phyloP scores from a whole-genome alignment of 106 monocot genomes.

The Dactylorhiza incarnata region DNA sequence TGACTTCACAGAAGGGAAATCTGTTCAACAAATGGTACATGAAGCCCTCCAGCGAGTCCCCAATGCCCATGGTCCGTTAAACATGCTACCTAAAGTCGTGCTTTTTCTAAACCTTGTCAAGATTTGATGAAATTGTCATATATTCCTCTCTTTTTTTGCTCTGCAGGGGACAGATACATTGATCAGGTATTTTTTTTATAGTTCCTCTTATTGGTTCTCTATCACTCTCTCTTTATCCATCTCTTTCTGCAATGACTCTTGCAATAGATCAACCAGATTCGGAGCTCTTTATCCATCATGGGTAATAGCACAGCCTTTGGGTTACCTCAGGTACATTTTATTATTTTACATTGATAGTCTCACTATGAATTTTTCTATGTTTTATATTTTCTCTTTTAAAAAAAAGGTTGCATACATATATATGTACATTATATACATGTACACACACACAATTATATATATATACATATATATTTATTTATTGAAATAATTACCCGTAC shows the following conservation, averaged over 20 bases:
- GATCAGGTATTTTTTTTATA: constrained; percentile 58
- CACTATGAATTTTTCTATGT: too few species aligned
- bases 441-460: too few species aligned
- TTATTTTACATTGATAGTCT: background rate
- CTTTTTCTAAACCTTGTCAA: background rate
- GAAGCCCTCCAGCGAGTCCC: constrained; percentile 89
- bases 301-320: constrained; percentile 89
- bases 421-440: too few species aligned
- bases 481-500: too few species aligned
- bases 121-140: background rate
- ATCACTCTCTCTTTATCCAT: background rate
- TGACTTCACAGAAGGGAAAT: constrained; percentile 74
- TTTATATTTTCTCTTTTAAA: too few species aligned
- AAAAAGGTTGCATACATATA: too few species aligned
- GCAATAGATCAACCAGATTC: constrained; percentile 70
- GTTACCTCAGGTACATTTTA: constrained; percentile 73
- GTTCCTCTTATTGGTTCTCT: constrained; percentile 1
- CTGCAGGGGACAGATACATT: constrained; percentile 88
- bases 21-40: constrained; percentile 92
- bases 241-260: background rate
- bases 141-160: constrained; percentile 13
- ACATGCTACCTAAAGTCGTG: background rate
- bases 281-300: constrained; percentile 71
- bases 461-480: too few species aligned
- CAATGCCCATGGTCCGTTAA: constrained; percentile 56